Percentiles rank a stretch among this genome's conserved stretches.
Evolutionary conservation across 305 asterid genomes (phyloP).

Genomic region (Lippia alba): DNA sequence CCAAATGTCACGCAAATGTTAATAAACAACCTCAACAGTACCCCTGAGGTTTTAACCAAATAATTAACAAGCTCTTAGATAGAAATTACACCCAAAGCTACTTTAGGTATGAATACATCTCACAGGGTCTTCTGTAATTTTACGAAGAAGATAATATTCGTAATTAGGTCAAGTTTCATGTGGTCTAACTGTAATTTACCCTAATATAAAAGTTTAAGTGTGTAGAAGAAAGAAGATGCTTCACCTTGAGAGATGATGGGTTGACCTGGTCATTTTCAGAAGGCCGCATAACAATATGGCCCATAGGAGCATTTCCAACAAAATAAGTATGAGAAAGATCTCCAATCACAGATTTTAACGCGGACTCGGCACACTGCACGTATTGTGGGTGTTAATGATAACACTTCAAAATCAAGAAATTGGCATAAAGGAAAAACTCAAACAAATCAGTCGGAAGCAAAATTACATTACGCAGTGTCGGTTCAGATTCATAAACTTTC

Average conservation of each 20-base stretch:
- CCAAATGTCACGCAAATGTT: neutral
- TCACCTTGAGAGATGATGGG: constrained; percentile 62
- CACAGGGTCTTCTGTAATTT: too few species aligned
- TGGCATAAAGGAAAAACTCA: neutral
- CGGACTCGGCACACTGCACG: constrained; percentile 93
- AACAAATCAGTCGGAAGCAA: constrained; percentile 17
- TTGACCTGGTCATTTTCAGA: constrained; percentile 43
- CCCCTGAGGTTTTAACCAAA: too few species aligned
- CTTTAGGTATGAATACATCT: too few species aligned
- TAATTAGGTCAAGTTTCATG: too few species aligned
- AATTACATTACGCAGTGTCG: constrained; percentile 78
- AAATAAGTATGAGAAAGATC: constrained; percentile 84
- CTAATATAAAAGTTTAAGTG: neutral
- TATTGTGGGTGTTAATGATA: constrained; percentile 19
- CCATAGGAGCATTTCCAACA: constrained; percentile 97
- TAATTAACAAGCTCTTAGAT: too few species aligned
- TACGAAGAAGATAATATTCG: too few species aligned
- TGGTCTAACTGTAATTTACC: too few species aligned
- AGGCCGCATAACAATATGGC: constrained; percentile 58
- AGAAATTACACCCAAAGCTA: too few species aligned
- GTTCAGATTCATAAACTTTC: constrained; percentile 79
- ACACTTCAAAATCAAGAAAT: constrained; percentile 24
- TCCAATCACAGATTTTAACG: constrained; percentile 79
- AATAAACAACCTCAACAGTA: too few species aligned
- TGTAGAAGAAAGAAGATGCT: neutral